Percentiles rank a stretch among this genome's conserved stretches.
Conservation (phyloP, 2,329 filamentous ascomycete species). For the Curvularia sp. region DNA sequence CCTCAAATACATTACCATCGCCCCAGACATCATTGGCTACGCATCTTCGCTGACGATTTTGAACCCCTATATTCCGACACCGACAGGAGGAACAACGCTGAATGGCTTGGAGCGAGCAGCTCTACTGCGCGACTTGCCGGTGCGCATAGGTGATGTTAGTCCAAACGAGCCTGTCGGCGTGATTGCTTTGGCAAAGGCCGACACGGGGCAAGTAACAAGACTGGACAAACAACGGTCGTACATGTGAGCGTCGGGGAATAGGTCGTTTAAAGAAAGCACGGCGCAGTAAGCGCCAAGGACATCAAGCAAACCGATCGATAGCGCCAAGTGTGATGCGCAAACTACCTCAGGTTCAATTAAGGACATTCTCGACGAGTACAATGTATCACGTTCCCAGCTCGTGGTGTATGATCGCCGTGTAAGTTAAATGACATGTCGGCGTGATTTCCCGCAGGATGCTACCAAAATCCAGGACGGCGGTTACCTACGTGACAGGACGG, state of each 20-base stretch:
- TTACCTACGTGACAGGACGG: too few relatives aligned
- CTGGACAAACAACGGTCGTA: slow-evolving; percentile 35
- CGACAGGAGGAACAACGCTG: slow-evolving; percentile 12
- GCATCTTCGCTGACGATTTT: slow-evolving; percentile 28
- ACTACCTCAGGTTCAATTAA: background rate
- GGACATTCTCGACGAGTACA: background rate
- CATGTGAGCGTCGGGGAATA: slow-evolving; percentile 16
- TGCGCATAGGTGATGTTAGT: slow-evolving; percentile 43
- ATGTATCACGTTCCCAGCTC: slow-evolving; percentile 1
- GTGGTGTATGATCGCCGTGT: background rate
- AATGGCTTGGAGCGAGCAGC: slow-evolving; percentile 28
- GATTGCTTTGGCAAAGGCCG: slow-evolving; percentile 36
- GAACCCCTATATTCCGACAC: slow-evolving; percentile 12
- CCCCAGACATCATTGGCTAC: slow-evolving; percentile 34
- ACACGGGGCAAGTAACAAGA: slow-evolving; percentile 24
- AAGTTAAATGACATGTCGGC: background rate
- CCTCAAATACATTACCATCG: slow-evolving; percentile 40
- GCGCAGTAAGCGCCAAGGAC: background rate
- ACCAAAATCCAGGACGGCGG: background rate
- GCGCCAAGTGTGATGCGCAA: background rate
- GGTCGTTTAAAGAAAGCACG: background rate
- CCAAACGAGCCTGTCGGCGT: slow-evolving; percentile 36
- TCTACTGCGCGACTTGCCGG: slow-evolving; percentile 33
- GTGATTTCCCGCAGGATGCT: background rate
- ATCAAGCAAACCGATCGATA: background rate